Evolutionary conservation across 306 rosid genomes (phyloP).

Genomic region (Sophora flavescens): DNA sequence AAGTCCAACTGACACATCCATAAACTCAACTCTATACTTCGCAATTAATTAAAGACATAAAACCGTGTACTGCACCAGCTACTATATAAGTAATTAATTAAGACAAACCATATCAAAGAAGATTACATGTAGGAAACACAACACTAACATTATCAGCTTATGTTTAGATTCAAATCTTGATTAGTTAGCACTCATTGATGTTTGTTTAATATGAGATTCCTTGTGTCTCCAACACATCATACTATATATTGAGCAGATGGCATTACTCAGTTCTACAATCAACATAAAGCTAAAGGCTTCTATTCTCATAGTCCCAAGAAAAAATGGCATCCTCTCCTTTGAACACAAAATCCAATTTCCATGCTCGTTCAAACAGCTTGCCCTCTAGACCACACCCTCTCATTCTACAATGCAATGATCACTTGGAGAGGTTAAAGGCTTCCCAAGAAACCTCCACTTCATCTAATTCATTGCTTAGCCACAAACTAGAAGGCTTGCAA

Average conservation of each 20-base stretch:
- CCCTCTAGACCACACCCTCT: slow-evolving; percentile 55
- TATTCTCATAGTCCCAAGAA: neutral
- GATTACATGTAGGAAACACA: slow-evolving; percentile 17
- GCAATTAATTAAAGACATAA: neutral
- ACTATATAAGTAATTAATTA: neutral
- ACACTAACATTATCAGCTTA: neutral
- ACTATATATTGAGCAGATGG: slow-evolving; percentile 9
- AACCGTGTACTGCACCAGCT: neutral
- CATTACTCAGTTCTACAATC: neutral
- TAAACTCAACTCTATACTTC: slow-evolving; percentile 1
- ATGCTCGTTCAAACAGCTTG: slow-evolving; percentile 51
- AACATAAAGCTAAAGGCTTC: neutral
- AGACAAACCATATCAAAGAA: neutral
- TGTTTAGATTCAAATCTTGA: slow-evolving; percentile 16
- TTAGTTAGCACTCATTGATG: neutral
- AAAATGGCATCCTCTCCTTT: slow-evolving; percentile 42
- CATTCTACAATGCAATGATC: slow-evolving; percentile 42
- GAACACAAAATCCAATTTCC: slow-evolving; percentile 38
- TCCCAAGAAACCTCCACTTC: slow-evolving; percentile 46
- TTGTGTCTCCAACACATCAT: slow-evolving; percentile 13
- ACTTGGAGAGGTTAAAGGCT: slow-evolving; percentile 34
- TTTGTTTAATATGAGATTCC: slow-evolving; percentile 34
- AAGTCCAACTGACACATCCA: neutral
- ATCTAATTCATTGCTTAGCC: slow-evolving; percentile 34
- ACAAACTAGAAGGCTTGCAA: slow-evolving; percentile 19